Conservation (phyloP, 495 filamentous ascomycete species). For the Clavariopsis aquatica region DNA sequence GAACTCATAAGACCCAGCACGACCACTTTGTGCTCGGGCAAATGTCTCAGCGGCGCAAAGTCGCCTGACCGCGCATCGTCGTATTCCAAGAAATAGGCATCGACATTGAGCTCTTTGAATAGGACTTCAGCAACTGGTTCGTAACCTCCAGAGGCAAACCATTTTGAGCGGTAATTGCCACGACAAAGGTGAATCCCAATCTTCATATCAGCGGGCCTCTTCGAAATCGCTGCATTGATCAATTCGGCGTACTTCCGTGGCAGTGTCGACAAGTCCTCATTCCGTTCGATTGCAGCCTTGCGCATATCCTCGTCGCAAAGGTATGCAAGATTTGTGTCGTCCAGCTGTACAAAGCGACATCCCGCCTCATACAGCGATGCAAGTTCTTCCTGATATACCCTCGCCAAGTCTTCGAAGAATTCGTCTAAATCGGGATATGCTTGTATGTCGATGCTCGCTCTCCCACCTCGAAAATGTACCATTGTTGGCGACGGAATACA, state of each 20-base stretch:
- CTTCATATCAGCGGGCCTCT: constrained; percentile 44
- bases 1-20: constrained; percentile 45
- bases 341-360: constrained; percentile 45
- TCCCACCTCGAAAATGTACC: constrained; percentile 42
- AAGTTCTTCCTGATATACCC: constrained; percentile 45
- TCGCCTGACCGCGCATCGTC: constrained; percentile 46
- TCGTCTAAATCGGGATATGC: constrained; percentile 40
- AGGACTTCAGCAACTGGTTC: constrained; percentile 46
- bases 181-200: constrained; percentile 48
- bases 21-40: constrained; percentile 45
- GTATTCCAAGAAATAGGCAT: constrained; percentile 49
- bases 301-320: constrained; percentile 47
- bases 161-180: constrained; percentile 39
- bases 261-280: constrained; percentile 43
- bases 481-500: constrained; percentile 40
- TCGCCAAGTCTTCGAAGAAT: constrained; percentile 46
- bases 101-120: constrained; percentile 47
- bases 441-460: constrained; percentile 36
- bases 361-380: constrained; percentile 43
- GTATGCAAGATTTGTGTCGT: constrained; percentile 48
- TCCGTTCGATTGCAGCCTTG: constrained; percentile 37
- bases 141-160: constrained; percentile 45
- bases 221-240: constrained; percentile 45
- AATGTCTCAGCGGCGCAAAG: constrained; percentile 44
- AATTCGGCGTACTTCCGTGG: constrained; percentile 43